Conservation (phyloP, 2,329 filamentous ascomycete genomes). For the Aspergillus luchuensis region DNA sequence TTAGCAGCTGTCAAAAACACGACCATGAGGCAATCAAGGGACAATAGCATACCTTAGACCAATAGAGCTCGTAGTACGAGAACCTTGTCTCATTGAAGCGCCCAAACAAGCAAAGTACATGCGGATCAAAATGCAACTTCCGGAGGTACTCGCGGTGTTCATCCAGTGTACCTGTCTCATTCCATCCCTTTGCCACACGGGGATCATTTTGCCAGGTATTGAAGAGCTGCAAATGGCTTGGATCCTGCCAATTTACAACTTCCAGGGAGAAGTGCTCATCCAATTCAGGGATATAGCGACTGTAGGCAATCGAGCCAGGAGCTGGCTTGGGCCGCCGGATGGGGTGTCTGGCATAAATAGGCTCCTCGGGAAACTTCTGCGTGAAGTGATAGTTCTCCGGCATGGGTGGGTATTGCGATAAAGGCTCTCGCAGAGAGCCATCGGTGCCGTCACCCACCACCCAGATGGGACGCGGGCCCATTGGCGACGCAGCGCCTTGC, state of each 20-base stretch:
- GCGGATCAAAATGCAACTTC: slow-evolving; percentile 69
- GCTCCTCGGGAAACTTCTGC: slow-evolving; percentile 51
- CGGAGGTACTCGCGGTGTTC: slow-evolving; percentile 73
- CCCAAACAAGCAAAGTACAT: slow-evolving; percentile 61
- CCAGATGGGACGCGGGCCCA: slow-evolving; percentile 66
- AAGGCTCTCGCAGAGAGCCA: slow-evolving; percentile 26
- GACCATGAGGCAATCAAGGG: too few species aligned
- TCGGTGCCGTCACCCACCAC: slow-evolving; percentile 49
- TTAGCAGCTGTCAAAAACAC: too few species aligned
- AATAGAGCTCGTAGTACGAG: slow-evolving; percentile 80
- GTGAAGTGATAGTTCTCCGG: slow-evolving; percentile 36
- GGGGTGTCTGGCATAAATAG: slow-evolving; percentile 67
- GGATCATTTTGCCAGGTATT: slow-evolving; percentile 83
- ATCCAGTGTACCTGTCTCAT: slow-evolving; percentile 73
- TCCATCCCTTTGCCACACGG: slow-evolving; percentile 77
- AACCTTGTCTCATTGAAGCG: slow-evolving; percentile 71
- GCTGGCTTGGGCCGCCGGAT: slow-evolving; percentile 70
- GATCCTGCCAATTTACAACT: slow-evolving; percentile 67
- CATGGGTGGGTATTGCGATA: slow-evolving; percentile 40
- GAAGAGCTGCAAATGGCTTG: slow-evolving; percentile 69
- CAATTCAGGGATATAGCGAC: slow-evolving; percentile 75
- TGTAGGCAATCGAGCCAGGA: slow-evolving; percentile 72
- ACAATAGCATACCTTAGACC: slow-evolving; percentile 59
- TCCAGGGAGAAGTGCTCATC: slow-evolving; percentile 76
- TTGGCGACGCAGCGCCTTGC: slow-evolving; percentile 69